Evolutionary conservation across 257 asterid genomes (phyloP), one percentile per base, ranked within the genome.

Genomic region (Penstemon barbatus): DNA sequence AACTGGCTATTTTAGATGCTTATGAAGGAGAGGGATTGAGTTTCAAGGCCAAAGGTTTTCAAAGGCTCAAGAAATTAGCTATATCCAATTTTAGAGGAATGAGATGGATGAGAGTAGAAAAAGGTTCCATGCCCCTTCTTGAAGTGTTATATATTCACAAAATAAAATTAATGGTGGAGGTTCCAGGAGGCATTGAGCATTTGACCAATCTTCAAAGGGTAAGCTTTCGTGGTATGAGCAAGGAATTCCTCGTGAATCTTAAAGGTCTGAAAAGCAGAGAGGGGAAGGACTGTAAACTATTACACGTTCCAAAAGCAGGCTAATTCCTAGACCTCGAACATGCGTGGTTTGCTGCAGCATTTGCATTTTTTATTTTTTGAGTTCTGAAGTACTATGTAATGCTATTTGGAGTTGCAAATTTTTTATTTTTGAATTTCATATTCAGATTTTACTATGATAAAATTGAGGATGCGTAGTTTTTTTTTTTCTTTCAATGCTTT

Each of bases 111-210:
- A 37, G 5, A 1, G 37, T 78, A 41, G 80, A 62, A 55, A 44
- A 71, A 1, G 73, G 50, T 8, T 37, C 78, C 0, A 48, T 75
- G 81, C 79, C 74, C 2, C 39, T 8, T 54, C 76, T 79, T 10
- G 8, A 64, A 8, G 1, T 0, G 0, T 43, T 79, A 5, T 0
- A 0, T 3, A 19, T 79, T n/a, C 1, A 5, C 18, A 38, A 7
- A 0, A 74, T 78, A 18, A n/a, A 8, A 33, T 41, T 48, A 11
- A 3, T 78, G 46, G 63, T 8, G 4, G 74, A 78, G 51, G 4
- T 74, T 8, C 79, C 76, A 0, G 2, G 0, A 2, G 81, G 72
- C 33, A 13, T 67, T 5, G 54, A 50, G 25, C 40, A 77, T 58
- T 15, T 77, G 50, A 33, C n/a, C 6, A 15, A 37, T 5, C 68